Evolutionary conservation across 2,329 filamentous ascomycete genomes (phyloP).

Genomic region (Aspergillus hiratsukae): DNA sequence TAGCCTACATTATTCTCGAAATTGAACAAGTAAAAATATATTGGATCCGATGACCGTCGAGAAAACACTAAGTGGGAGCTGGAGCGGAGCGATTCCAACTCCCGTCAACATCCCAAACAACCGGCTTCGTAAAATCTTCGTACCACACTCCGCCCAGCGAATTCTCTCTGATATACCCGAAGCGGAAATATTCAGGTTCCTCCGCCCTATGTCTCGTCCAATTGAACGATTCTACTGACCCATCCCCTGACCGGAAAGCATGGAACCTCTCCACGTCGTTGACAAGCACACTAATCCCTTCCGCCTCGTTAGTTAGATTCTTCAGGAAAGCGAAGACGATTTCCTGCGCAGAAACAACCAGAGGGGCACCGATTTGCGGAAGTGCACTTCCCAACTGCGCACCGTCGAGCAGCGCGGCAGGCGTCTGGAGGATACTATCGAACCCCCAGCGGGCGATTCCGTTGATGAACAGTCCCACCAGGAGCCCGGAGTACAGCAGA

Average conservation of each 20-base stretch:
- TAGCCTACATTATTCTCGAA: background rate
- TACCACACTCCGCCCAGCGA: constrained; percentile 36
- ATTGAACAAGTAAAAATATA: background rate
- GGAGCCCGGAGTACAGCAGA: constrained; percentile 57
- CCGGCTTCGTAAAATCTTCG: constrained; percentile 37
- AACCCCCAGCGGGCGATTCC: constrained; percentile 62
- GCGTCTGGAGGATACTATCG: constrained; percentile 56
- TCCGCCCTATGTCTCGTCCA: constrained; percentile 30
- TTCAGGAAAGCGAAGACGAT: constrained; percentile 36
- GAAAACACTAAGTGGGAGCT: background rate
- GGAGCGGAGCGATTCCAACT: constrained; percentile 10
- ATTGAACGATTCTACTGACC: constrained; percentile 23
- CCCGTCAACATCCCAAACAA: constrained; percentile 28
- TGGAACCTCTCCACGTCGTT: constrained; percentile 59
- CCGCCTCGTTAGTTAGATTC: constrained; percentile 29
- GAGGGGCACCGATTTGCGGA: constrained; percentile 23
- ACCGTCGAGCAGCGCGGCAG: constrained; percentile 43
- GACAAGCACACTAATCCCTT: constrained; percentile 56
- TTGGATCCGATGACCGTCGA: background rate
- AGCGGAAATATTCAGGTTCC: constrained; percentile 40
- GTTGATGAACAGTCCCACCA: constrained; percentile 60
- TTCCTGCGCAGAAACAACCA: constrained; percentile 18
- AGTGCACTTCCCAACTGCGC: constrained; percentile 30
- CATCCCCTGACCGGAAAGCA: constrained; percentile 45
- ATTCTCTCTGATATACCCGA: constrained; percentile 38